Percentiles rank a stretch among this genome's conserved stretches.
Conservation (phyloP, 768 basidiomycete genomes). For the Hypsizygus marmoreus region DNA sequence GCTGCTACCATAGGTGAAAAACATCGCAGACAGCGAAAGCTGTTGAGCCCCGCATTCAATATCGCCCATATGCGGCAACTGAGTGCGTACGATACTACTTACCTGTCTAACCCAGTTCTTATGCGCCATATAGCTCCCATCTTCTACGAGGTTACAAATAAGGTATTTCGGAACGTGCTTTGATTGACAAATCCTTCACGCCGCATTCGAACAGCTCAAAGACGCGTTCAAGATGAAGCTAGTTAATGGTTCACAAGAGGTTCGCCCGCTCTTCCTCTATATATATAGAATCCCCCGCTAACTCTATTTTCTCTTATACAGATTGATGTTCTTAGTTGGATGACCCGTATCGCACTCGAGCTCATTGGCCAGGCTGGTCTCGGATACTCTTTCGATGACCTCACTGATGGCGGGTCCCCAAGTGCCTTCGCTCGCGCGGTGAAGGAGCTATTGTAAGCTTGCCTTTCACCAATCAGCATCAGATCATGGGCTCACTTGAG, state of each 20-base stretch:
- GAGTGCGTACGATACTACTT: background rate
- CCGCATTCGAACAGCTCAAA: constrained; percentile 3
- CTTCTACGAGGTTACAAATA: constrained; percentile 14
- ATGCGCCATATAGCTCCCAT: constrained; percentile 8
- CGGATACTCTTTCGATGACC: constrained; percentile 18
- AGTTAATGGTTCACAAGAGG: constrained; percentile 12
- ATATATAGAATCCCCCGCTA: background rate
- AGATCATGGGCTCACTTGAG: background rate
- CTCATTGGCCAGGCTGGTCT: constrained; percentile 17
- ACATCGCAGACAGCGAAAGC: constrained; percentile 15
- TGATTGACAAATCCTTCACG: too few species aligned
- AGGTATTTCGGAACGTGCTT: constrained; percentile 3
- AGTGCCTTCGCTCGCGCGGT: constrained; percentile 9
- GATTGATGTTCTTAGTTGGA: constrained; percentile 20
- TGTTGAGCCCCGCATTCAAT: constrained; percentile 13
- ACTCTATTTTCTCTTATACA: too few species aligned
- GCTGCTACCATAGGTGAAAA: constrained; percentile 5
- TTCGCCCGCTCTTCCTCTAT: background rate
- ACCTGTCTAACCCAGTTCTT: background rate
- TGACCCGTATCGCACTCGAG: constrained; percentile 13
- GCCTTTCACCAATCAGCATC: background rate
- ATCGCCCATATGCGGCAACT: constrained; percentile 11
- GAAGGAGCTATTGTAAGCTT: constrained; percentile 10
- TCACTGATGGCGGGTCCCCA: constrained; percentile 1
- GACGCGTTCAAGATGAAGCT: constrained; percentile 4